Base-by-base conservation (phyloP, 2,329 filamentous ascomycete genomes). In the Penicillium sp. region DNA sequence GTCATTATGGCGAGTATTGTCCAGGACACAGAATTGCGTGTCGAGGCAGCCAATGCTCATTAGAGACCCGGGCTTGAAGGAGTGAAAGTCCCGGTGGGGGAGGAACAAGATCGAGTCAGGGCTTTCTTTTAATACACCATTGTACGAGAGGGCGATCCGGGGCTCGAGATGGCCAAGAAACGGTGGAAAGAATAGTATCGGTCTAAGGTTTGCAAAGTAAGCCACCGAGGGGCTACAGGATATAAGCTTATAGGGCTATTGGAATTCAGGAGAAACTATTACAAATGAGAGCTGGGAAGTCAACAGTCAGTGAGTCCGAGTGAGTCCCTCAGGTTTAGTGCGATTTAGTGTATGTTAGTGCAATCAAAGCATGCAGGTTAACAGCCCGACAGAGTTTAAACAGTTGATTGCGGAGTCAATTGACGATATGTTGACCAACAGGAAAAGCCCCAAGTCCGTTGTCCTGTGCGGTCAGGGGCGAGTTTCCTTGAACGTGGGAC, bases 1-100 rank as follows among this genome's bases (percentile, higher is more conserved):
- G 48, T 42, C 62, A 64, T 64, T 20, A 22, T 60, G 22, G 41
- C 46, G 55, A 51, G n/a, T 7, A 32, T 32, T 16, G 16, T 34
- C 6, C 8, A 20, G 31, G 31, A 20, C 31, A 34, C 9, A 34
- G 16, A 16, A 34, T 16, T 34, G 31, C 18, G 18, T 20, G 18
- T 4, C 3, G 18, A 20, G 3, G 18, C 26, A 32, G 27, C 42
- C 18, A 23, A 37, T 2, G 35, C n/a, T 39, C 42, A 20, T 26
- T 14, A 18, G 27, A 39, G 35, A 32, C 22, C 18, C 18, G 18
- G 35, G 13, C 18, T 32, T 20, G 11, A 42, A 23, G 3, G 28
- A 40, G 6, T 39, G 34, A 40, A 14, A 32, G 18, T 28, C 35
- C 28, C 28, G 23, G 22, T 39, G 26, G 27, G 42, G 32, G 27